A percentile compares a stretch with the other conserved stretches of the same genome.
phyloP scores from a whole-genome alignment of 1,284 basidiomycete genomes.

The Trametes hirsuta region DNA sequence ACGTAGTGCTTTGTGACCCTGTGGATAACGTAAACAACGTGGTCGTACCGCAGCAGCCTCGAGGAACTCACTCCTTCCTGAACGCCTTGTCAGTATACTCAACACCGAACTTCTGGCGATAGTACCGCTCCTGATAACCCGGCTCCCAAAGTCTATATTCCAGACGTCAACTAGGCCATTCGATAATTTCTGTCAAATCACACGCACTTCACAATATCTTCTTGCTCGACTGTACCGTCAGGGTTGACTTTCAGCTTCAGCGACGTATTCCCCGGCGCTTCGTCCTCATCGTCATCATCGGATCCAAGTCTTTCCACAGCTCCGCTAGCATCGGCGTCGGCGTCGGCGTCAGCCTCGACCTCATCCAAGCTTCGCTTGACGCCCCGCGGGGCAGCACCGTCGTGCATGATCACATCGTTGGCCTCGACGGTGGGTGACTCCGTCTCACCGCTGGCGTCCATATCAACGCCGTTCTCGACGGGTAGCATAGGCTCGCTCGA shows the following conservation, averaged over 20 bases:
- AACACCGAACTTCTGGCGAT: slow-evolving; percentile 90
- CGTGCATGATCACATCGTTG: slow-evolving; percentile 19
- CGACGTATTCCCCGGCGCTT: slow-evolving; percentile 43
- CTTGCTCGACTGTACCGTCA: slow-evolving; percentile 90
- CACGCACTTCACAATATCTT: slow-evolving; percentile 89
- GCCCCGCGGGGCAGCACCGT: slow-evolving; percentile 41
- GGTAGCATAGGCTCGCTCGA: slow-evolving; percentile 11
- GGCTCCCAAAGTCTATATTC: slow-evolving; percentile 84
- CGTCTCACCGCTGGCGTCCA: slow-evolving; percentile 28
- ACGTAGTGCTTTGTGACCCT: slow-evolving; percentile 87
- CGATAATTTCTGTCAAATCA: not conserved
- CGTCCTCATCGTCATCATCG: slow-evolving; percentile 55
- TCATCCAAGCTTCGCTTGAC: slow-evolving; percentile 75
- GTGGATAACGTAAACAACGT: slow-evolving; percentile 7
- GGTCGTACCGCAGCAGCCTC: not conserved
- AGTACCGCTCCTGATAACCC: slow-evolving; percentile 96
- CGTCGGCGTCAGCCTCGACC: slow-evolving; percentile 38
- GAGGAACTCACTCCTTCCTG: slow-evolving; percentile 64
- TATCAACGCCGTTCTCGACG: slow-evolving; percentile 17
- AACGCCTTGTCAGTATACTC: slow-evolving; percentile 75
- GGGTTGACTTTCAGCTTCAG: slow-evolving; percentile 76
- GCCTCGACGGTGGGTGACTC: slow-evolving; percentile 18
- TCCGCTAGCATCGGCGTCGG: slow-evolving; percentile 31
- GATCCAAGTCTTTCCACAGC: slow-evolving; percentile 48
- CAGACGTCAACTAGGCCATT: slow-evolving; percentile 10